Evolutionary conservation across 805 yeast genomes (phyloP).

Genomic region (Hanseniaspora meyeri): DNA sequence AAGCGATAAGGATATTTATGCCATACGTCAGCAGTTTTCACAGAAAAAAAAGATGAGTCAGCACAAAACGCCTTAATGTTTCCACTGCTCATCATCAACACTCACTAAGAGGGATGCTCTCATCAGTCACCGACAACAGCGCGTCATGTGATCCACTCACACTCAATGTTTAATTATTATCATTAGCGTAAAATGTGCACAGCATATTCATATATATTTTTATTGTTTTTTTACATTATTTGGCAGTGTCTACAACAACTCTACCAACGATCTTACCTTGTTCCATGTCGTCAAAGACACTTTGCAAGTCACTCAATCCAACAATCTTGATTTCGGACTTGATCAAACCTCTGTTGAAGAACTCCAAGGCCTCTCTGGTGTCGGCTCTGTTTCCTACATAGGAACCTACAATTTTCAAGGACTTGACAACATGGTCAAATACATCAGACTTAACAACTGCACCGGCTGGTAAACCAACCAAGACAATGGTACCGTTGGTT

Average conservation of each 20-base stretch:
- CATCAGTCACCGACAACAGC: too few relatives aligned
- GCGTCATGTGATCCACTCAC: too few relatives aligned
- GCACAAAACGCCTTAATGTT: too few relatives aligned
- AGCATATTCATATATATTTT: too few relatives aligned
- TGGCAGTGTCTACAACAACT: slow-evolving; percentile 69
- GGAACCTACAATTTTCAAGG: slow-evolving; percentile 61
- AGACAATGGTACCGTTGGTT: slow-evolving; percentile 55
- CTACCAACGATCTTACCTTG: slow-evolving; percentile 56
- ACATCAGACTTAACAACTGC: slow-evolving; percentile 56
- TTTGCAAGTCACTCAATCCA: slow-evolving; percentile 43
- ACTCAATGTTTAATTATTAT: too few relatives aligned
- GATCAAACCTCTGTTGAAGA: slow-evolving; percentile 55
- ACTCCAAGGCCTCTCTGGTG: slow-evolving; percentile 60
- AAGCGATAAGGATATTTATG: too few relatives aligned
- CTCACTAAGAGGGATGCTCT: too few relatives aligned
- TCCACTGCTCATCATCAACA: too few relatives aligned
- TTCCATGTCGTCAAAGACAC: slow-evolving; percentile 45
- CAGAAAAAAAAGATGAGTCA: too few relatives aligned
- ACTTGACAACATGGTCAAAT: slow-evolving; percentile 58
- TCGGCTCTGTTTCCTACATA: slow-evolving; percentile 84
- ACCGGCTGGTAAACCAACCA: slow-evolving; percentile 67
- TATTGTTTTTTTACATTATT: slow-evolving; percentile 25
- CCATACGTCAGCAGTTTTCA: too few relatives aligned
- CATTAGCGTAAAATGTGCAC: too few relatives aligned
- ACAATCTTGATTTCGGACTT: slow-evolving; percentile 49